Evolutionary conservation across 208 protist genomes (phyloP).

Genomic region (Trichomonas vaginalis): DNA sequence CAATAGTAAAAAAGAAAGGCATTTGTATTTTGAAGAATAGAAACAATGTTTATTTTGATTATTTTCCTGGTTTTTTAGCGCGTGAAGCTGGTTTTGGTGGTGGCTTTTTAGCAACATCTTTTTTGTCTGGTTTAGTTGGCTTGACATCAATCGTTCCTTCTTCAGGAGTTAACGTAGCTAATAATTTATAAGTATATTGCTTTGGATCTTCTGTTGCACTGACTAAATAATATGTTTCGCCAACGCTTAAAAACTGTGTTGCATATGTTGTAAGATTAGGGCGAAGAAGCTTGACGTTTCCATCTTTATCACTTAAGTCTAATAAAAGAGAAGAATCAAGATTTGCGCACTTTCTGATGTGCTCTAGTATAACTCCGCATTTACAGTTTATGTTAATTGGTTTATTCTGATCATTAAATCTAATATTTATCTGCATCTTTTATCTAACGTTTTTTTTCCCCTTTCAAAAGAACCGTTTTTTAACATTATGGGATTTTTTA

Average conservation of each 20-base stretch:
- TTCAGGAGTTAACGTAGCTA: background rate
- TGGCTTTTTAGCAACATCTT: background rate
- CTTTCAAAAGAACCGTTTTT: too few relatives aligned
- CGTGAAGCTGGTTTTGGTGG: background rate
- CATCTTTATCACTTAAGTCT: slow-evolving; percentile 15
- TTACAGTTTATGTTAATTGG: slow-evolving; percentile 8
- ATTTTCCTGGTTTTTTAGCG: background rate
- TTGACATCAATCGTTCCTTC: background rate
- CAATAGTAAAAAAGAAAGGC: too few relatives aligned
- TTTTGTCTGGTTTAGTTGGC: background rate
- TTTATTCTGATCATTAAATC: background rate
- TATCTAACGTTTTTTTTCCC: too few relatives aligned
- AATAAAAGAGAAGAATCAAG: background rate
- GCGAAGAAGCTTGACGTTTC: background rate
- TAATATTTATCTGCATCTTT: background rate
- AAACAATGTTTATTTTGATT: too few relatives aligned
- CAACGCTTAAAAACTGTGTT: background rate
- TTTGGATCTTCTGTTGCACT: background rate
- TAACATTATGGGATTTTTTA: too few relatives aligned
- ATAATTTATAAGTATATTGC: background rate
- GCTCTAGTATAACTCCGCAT: background rate
- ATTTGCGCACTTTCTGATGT: background rate
- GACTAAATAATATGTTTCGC: background rate
- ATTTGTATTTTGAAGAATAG: too few relatives aligned
- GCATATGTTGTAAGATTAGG: background rate